Conservation (phyloP, 805 yeast species). For the Barnettozyma sp. region DNA sequence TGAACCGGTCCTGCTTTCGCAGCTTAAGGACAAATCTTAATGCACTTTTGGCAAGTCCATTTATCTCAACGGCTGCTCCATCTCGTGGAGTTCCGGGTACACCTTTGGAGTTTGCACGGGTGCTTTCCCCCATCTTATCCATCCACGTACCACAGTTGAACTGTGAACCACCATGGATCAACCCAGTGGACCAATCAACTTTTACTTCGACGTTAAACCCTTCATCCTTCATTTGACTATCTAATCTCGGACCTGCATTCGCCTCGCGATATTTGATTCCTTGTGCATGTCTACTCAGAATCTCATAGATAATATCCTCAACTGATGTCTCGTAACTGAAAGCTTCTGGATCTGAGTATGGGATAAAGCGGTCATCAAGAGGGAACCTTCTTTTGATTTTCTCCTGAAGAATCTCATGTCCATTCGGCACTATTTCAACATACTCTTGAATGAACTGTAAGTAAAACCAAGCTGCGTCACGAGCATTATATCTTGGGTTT, state of each 20-base stretch:
- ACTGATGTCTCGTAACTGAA: constrained; percentile 65
- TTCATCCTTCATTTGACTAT: constrained; percentile 85
- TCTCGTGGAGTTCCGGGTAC: constrained; percentile 96
- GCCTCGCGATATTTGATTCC: constrained; percentile 90
- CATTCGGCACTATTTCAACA: constrained; percentile 58
- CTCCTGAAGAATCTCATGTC: constrained; percentile 58
- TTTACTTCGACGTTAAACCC: constrained; percentile 80
- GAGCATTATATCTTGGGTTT: constrained; percentile 90
- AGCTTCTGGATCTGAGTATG: constrained; percentile 65
- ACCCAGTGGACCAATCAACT: constrained; percentile 87
- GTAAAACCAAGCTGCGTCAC: constrained; percentile 97
- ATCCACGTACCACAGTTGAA: constrained; percentile 98
- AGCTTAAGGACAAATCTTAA: constrained; percentile 71
- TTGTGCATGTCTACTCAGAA: constrained; percentile 78
- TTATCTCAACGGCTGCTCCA: constrained; percentile 93
- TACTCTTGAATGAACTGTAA: constrained; percentile 86
- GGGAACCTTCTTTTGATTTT: constrained; percentile 83
- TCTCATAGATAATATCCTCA: constrained; percentile 74
- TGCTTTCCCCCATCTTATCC: constrained; percentile 99
- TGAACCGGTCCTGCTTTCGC: constrained; percentile 46
- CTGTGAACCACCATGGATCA: constrained; percentile 87
- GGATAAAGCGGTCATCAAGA: constrained; percentile 71
- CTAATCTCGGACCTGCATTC: constrained; percentile 84
- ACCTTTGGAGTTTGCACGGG: constrained; percentile 77
- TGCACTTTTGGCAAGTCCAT: constrained; percentile 78